A percentile compares a stretch with the other conserved stretches of the same genome.
Evolutionary conservation across 768 basidiomycete genomes (phyloP).

Genomic region (Termitomyces sp.): DNA sequence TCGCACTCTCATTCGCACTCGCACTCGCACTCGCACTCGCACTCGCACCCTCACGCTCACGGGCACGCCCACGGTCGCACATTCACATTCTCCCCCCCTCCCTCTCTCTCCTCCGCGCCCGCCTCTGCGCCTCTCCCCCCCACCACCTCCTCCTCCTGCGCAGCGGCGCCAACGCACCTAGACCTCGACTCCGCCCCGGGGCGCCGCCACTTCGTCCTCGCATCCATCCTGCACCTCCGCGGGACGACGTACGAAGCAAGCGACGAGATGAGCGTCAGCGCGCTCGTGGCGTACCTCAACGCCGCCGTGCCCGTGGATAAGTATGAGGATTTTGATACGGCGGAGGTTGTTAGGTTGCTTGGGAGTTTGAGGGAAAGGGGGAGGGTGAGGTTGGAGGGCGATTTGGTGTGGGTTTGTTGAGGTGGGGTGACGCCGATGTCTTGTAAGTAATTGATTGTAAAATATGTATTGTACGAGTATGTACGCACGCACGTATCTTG

Average conservation of each 20-base stretch:
- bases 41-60: too few species aligned
- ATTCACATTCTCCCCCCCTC: neutral
- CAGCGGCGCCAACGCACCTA: neutral
- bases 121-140: too few species aligned
- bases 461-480: too few species aligned
- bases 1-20: too few species aligned
- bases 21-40: too few species aligned
- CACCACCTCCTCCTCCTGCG: too few species aligned
- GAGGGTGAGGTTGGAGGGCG: slow-evolving; percentile 47
- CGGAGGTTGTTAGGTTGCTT: slow-evolving; percentile 55
- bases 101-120: neutral
- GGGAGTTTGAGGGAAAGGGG: slow-evolving; percentile 42
- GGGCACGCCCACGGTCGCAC: slow-evolving; percentile 2
- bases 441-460: too few species aligned
- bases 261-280: slow-evolving; percentile 68
- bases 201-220: slow-evolving; percentile 54
- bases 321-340: slow-evolving; percentile 78
- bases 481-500: too few species aligned
- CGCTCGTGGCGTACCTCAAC: slow-evolving; percentile 67
- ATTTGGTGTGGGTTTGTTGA: slow-evolving; percentile 21
- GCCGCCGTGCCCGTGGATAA: slow-evolving; percentile 74
- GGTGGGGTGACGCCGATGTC: too few species aligned
- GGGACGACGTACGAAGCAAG: slow-evolving; percentile 57
- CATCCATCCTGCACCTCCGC: slow-evolving; percentile 62
- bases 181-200: slow-evolving; percentile 49